Evolutionary conservation across 2,329 filamentous ascomycete genomes (phyloP), one percentile per base, ranked within the genome.

Genomic region (Rhinocladiella similis): DNA sequence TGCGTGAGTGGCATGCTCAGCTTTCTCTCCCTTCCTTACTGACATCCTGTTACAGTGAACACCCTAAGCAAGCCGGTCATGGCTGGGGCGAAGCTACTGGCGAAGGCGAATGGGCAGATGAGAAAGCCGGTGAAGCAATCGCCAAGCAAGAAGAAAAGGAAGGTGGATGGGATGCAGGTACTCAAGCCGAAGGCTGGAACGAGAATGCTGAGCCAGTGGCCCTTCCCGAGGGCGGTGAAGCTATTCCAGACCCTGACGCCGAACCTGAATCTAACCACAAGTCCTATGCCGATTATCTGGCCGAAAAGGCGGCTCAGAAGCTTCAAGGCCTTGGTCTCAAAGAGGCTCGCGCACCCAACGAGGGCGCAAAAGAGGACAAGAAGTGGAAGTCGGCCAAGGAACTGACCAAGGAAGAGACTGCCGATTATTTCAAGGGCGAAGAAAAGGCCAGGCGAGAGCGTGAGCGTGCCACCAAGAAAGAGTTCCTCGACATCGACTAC

Each of bases 241-340:
- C 61, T 29, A 56, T 65, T 51, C 69, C 63, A 25, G 67, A 67
- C 47, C 63, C 62, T 4, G 63, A 68, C 36, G 68, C 75, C 58
- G 85, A 90, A 77, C 81, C 84, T 48, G 87, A 91, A 77, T 90
- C 95, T 76, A 95, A 94, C 84, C 85, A 83, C 80, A 88, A 96
- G 80, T 94, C 91, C 53, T 96, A 92, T 78, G 80, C 83, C 70
- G 89, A 94, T 66, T 99, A 96, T 81, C 84, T 95, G 52, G 89
- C 86, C 72, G 85, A 89, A 73, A 81, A 81, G 71, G 83, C 83
- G 57, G 83, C 85, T 75, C 93, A 92, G 84, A 92, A 91, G 80
- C 77, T 84, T 64, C 83, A 84, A 65, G 82, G 80, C 67, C 75
- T 81, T 63, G 83, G 83, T 67, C 75, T 78, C 67, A 82, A 87